Conservation (phyloP, 768 basidiomycete species). For the Tricholoma matsutake region DNA sequence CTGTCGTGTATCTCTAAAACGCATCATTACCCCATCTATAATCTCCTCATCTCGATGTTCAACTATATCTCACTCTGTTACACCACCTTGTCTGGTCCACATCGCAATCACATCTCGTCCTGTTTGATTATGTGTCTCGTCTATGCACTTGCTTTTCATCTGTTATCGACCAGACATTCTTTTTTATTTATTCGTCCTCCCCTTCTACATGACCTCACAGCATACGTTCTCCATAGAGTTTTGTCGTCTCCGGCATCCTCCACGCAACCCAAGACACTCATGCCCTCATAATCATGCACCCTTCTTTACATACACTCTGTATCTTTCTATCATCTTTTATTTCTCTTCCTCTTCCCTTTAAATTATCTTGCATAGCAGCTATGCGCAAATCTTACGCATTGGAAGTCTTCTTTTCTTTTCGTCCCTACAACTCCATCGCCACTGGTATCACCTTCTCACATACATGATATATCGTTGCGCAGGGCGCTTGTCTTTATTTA, state of each 20-base stretch:
- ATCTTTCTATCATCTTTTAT: slow-evolving; percentile 12
- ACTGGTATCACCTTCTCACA: not conserved
- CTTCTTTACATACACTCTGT: slow-evolving; percentile 14
- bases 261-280: slow-evolving; percentile 13
- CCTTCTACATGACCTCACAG: slow-evolving; percentile 12
- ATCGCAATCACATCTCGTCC: slow-evolving; percentile 20
- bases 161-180: slow-evolving; percentile 28
- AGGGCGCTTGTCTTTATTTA: slow-evolving; percentile 18
- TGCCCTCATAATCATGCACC: slow-evolving; percentile 17
- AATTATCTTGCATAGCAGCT: slow-evolving; percentile 21
- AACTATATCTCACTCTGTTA: slow-evolving; percentile 19
- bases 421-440: slow-evolving; percentile 4
- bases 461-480: slow-evolving; percentile 30
- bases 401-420: not conserved
- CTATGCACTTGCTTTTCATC: slow-evolving; percentile 23
- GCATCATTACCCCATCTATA: slow-evolving; percentile 14
- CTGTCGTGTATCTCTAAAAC: slow-evolving; percentile 16
- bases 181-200: slow-evolving; percentile 7
- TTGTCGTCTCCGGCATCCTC: slow-evolving; percentile 13
- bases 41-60: slow-evolving; percentile 17
- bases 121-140: slow-evolving; percentile 11
- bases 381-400: not conserved
- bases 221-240: slow-evolving; percentile 13
- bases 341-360: slow-evolving; percentile 19
- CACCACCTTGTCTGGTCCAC: slow-evolving; percentile 11